Conservation (phyloP, 768 basidiomycete genomes). For the Gloeostereum incarnatum region DNA sequence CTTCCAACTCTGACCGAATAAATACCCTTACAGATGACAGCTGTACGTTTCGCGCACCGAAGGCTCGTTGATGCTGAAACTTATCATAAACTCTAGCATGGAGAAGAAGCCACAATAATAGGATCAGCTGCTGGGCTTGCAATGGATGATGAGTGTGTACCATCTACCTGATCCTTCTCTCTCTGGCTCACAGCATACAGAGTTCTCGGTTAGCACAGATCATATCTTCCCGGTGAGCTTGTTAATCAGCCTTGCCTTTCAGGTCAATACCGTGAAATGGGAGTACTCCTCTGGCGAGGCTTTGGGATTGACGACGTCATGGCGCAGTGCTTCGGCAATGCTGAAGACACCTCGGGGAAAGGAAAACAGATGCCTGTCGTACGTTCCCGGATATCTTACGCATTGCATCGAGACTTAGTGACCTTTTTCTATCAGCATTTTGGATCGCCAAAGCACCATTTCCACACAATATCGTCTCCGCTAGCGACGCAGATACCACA, state of each 20-base stretch:
- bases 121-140: slow-evolving; percentile 85
- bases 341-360: slow-evolving; percentile 71
- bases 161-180: neutral
- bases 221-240: neutral
- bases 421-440: slow-evolving; percentile 49
- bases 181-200: slow-evolving; percentile 20
- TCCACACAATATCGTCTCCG: slow-evolving; percentile 91
- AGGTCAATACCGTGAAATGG: slow-evolving; percentile 93
- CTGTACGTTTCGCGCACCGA: slow-evolving; percentile 40
- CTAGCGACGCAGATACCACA: slow-evolving; percentile 93
- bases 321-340: slow-evolving; percentile 88
- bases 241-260: slow-evolving; percentile 3
- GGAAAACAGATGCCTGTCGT: slow-evolving; percentile 94
- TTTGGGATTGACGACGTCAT: slow-evolving; percentile 75
- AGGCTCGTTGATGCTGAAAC: neutral
- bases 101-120: slow-evolving; percentile 86
- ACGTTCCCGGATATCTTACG: slow-evolving; percentile 15
- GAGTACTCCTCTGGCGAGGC: slow-evolving; percentile 83
- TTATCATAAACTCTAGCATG: slow-evolving; percentile 40
- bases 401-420: too few species aligned
- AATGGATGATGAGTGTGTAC: slow-evolving; percentile 72
- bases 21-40: slow-evolving; percentile 53
- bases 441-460: slow-evolving; percentile 76
- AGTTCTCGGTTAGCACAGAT: slow-evolving; percentile 54
- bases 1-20: neutral